Evolutionary conservation across 2,329 filamentous ascomycete species (phyloP).

Genomic region (Cytospora schulzeri): DNA sequence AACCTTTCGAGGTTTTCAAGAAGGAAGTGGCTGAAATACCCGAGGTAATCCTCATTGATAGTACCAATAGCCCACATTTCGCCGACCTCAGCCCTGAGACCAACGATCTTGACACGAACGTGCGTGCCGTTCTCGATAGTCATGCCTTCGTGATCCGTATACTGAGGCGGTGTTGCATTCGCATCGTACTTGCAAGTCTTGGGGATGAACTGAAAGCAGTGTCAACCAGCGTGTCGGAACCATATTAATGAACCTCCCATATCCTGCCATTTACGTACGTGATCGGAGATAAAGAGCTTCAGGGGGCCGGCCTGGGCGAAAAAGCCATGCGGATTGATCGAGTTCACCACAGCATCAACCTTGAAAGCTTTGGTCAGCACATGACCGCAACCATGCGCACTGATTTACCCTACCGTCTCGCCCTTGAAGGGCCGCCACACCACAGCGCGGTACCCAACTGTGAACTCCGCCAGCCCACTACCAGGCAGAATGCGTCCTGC

Average conservation of each 20-base stretch:
- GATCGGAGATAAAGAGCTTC: constrained; percentile 76
- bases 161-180: constrained; percentile 94
- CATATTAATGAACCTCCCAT: neutral
- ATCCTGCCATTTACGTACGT: constrained; percentile 58
- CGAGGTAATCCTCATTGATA: constrained; percentile 83
- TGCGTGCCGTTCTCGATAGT: constrained; percentile 93
- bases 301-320: constrained; percentile 82
- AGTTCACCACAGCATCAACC: constrained; percentile 92
- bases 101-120: constrained; percentile 90
- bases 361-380: constrained; percentile 41
- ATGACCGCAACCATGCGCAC: constrained; percentile 12
- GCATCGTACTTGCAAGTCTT: constrained; percentile 91
- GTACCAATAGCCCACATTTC: constrained; percentile 97
- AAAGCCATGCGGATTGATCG: constrained; percentile 89
- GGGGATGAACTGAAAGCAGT: constrained; percentile 73
- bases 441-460: constrained; percentile 90
- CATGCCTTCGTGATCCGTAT: constrained; percentile 91
- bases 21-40: constrained; percentile 45
- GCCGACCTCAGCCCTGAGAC: constrained; percentile 88
- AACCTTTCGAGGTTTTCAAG: neutral
- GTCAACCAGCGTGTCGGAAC: constrained; percentile 30
- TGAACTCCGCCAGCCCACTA: constrained; percentile 91
- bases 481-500: constrained; percentile 91
- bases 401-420: constrained; percentile 71
- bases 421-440: constrained; percentile 98